Evolutionary conservation across 768 basidiomycete species (phyloP), one percentile per base, ranked within the genome.

Genomic region (Boletus sp.): DNA sequence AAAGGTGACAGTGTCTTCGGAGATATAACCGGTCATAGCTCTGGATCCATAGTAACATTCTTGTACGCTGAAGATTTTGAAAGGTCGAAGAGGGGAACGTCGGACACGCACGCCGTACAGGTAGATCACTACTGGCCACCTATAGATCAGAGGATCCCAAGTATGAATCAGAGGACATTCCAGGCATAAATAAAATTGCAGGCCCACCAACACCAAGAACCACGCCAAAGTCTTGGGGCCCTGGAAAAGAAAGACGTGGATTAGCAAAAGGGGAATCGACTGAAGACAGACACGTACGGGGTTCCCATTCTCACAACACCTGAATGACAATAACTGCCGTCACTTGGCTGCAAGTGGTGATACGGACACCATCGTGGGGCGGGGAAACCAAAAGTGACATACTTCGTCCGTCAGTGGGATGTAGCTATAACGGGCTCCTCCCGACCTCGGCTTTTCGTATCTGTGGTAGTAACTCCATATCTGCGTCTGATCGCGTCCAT

Each of bases 191-290:
- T 8, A n/a, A 30, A 14, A n/a, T 1, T 38, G 14, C 27, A 23
- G 4, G 1, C 47, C 25, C 17, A 8, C 92, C 92, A 0, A 94
- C 96, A 69, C 96, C 94, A 38, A 96, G 79, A 48, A 94, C 82
- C 49, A 95, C 78, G 47, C 84, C 75, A 66, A 95, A 87, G 7
- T 74, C 54, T 69, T 92, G 89, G 0, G 84, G n/a, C 68, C n/a
- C 83, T 85, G 34, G 25, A n/a, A n/a, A n/a, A n/a, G 4, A 47
- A 50, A 53, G 39, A 51, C 2, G 6, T 11, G n/a, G 39, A 51
- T 52, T 15, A 39, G 27, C 11, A n/a, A 56, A 9, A 23, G n/a
- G n/a, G 33, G 21, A 19, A 10, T 40, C 4, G 17, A 27, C 7
- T 23, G 41, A 7, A 47, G 15, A 37, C 10, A 35, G 60, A 39